A percentile compares a stretch with the other conserved stretches of the same genome.
phyloP scores from a whole-genome alignment of 352 stramenopile genomes.

The Phytophthora pini region DNA sequence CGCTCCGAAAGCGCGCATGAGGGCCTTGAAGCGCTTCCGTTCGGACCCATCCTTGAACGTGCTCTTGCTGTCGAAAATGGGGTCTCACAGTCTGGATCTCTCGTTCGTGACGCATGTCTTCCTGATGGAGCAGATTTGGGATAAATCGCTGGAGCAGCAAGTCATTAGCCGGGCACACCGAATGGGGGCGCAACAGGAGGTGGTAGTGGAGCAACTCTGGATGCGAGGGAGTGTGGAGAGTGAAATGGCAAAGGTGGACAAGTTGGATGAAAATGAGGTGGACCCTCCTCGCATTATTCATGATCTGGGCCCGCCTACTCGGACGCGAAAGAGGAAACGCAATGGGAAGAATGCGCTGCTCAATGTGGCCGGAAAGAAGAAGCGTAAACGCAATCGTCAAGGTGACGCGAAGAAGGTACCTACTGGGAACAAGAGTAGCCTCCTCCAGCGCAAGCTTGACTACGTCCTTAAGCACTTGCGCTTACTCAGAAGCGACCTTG shows the following conservation, averaged over 20 bases:
- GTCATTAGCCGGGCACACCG: conserved; percentile 95
- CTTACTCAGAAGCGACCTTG: conserved; percentile 29
- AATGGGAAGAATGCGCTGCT: conserved; percentile 9
- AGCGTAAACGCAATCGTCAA: conserved; percentile 22
- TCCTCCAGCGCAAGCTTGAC: conserved; percentile 41
- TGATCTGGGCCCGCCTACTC: conserved; percentile 16
- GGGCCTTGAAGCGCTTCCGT: conserved; percentile 52
- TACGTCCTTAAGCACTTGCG: conserved; percentile 51
- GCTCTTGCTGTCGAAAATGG: conserved; percentile 93
- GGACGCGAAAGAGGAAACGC: conserved; percentile 20
- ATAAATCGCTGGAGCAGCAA: conserved; percentile 94
- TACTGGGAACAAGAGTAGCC: conserved; percentile 37
- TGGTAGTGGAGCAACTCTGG: conserved; percentile 92
- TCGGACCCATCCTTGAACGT: conserved; percentile 76
- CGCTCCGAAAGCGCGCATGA: conserved; percentile 40
- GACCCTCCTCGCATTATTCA: conserved; percentile 8
- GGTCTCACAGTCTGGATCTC: conserved; percentile 94
- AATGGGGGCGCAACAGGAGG: conserved; percentile 91
- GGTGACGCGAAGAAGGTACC: conserved; percentile 11
- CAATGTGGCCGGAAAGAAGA: conserved; percentile 34
- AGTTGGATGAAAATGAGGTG: conserved; percentile 17
- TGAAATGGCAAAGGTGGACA: conserved; percentile 59
- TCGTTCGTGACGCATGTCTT: conserved; percentile 99
- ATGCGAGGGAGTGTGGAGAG: conserved; percentile 83
- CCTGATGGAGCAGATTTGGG: conserved; percentile 95